Evolutionary conservation across 352 stramenopile species (phyloP).

Genomic region (Phytopythium sindhum): DNA sequence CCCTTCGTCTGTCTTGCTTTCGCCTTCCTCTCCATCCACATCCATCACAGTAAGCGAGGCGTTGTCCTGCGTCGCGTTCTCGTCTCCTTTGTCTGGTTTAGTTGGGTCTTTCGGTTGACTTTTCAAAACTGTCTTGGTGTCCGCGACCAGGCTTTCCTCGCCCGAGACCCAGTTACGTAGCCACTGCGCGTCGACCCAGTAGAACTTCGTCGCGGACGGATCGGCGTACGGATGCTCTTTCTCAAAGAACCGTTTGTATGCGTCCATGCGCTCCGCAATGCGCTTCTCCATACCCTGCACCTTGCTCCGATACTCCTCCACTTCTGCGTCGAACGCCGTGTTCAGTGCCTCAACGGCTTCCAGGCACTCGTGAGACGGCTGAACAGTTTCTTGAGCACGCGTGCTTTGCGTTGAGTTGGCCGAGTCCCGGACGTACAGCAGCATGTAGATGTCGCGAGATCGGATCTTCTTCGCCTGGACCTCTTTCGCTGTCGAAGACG

Average conservation of each 20-base stretch:
- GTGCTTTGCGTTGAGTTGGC: neutral
- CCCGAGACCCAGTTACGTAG: slow-evolving; percentile 61
- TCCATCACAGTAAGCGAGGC: neutral
- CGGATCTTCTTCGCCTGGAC: slow-evolving; percentile 51
- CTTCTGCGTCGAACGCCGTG: slow-evolving; percentile 42
- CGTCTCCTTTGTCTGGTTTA: neutral
- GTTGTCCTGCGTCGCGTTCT: slow-evolving; percentile 2
- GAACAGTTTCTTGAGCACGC: neutral
- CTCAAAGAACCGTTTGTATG: slow-evolving; percentile 62
- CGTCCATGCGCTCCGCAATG: slow-evolving; percentile 47
- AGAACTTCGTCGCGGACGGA: slow-evolving; percentile 33
- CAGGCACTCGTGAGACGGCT: slow-evolving; percentile 29
- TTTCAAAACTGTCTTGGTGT: slow-evolving; percentile 8
- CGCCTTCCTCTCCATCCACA: slow-evolving; percentile 14
- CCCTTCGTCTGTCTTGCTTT: slow-evolving; percentile 15
- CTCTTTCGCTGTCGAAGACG: slow-evolving; percentile 42
- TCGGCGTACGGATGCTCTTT: slow-evolving; percentile 42
- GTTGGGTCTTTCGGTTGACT: neutral
- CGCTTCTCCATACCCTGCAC: slow-evolving; percentile 42
- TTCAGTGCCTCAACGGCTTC: slow-evolving; percentile 57
- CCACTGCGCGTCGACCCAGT: slow-evolving; percentile 74
- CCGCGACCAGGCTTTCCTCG: slow-evolving; percentile 26
- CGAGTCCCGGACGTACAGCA: slow-evolving; percentile 64
- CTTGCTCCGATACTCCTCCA: slow-evolving; percentile 40
- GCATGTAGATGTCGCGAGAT: slow-evolving; percentile 85